Evolutionary conservation across 345 rosid genomes (phyloP).

Genomic region (Litchi chinensis): DNA sequence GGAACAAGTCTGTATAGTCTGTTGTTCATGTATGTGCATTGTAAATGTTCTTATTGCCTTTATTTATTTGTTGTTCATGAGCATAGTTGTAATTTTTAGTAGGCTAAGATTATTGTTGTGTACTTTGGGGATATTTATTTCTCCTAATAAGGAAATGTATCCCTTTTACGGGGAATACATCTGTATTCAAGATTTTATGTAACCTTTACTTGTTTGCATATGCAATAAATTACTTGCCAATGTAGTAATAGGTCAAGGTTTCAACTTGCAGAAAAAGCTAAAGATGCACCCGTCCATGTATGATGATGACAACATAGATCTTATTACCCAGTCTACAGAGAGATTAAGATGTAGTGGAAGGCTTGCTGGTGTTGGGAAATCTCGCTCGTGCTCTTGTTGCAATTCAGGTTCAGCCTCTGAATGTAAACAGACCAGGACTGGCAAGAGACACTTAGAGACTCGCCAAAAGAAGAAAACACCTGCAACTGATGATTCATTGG

Average conservation of each 20-base stretch:
- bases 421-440: conserved; percentile 22
- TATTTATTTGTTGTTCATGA: background rate
- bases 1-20: background rate
- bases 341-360: conserved; percentile 39
- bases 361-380: conserved; percentile 24
- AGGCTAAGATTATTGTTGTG: background rate
- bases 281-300: conserved; percentile 61
- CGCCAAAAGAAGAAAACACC: conserved; percentile 16
- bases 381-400: conserved; percentile 35
- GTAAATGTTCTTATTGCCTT: background rate
- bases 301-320: conserved; percentile 39
- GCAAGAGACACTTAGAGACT: conserved; percentile 18
- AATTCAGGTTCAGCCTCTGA: conserved; percentile 34
- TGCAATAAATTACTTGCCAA: conserved; percentile 7
- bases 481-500: conserved; percentile 14
- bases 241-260: conserved; percentile 9
- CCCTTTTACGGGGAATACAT: background rate
- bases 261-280: conserved; percentile 54
- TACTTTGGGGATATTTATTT: background rate
- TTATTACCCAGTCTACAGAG: conserved; percentile 27
- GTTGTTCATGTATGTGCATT: background rate
- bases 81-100: background rate
- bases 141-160: background rate
- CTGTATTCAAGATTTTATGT: background rate
- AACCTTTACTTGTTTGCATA: background rate